phyloP scores from a whole-genome alignment of 176 grass and related monocot genomes.

The Musa beccarii region DNA sequence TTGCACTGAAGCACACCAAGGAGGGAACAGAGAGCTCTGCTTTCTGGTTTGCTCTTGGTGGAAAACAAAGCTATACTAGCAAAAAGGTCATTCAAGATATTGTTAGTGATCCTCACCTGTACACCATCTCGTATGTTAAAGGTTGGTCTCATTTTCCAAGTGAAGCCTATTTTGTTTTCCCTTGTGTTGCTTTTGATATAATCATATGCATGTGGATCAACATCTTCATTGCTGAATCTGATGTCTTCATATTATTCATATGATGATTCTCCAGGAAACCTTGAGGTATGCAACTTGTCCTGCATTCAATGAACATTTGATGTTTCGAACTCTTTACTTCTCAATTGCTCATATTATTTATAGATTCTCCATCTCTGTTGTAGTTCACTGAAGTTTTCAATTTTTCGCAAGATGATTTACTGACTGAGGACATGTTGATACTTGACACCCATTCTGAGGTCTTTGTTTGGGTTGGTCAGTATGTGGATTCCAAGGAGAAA shows the following conservation, averaged over 20 bases:
- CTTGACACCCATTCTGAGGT: constrained; percentile 8
- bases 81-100: constrained; percentile 43
- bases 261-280: constrained; percentile 47
- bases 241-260: constrained; percentile 6
- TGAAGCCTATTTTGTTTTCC: constrained; percentile 13
- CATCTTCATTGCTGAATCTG: background rate
- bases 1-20: constrained; percentile 69
- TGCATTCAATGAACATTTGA: constrained; percentile 11
- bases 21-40: constrained; percentile 94
- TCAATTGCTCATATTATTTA: constrained; percentile 18
- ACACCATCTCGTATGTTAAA: constrained; percentile 65
- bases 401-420: constrained; percentile 23
- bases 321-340: constrained; percentile 4
- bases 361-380: background rate
- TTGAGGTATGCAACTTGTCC: constrained; percentile 50
- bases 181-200: constrained; percentile 25
- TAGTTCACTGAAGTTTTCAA: constrained; percentile 18
- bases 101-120: constrained; percentile 84
- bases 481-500: constrained; percentile 14
- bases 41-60: constrained; percentile 97
- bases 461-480: constrained; percentile 20
- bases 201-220: constrained; percentile 12
- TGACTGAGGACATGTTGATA: constrained; percentile 21
- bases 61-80: constrained; percentile 77
- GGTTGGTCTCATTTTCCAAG: constrained; percentile 35